A percentile compares a stretch with the other conserved stretches of the same genome.
Conservation (phyloP, 768 basidiomycete genomes). For the Leccinum sublutescens region DNA sequence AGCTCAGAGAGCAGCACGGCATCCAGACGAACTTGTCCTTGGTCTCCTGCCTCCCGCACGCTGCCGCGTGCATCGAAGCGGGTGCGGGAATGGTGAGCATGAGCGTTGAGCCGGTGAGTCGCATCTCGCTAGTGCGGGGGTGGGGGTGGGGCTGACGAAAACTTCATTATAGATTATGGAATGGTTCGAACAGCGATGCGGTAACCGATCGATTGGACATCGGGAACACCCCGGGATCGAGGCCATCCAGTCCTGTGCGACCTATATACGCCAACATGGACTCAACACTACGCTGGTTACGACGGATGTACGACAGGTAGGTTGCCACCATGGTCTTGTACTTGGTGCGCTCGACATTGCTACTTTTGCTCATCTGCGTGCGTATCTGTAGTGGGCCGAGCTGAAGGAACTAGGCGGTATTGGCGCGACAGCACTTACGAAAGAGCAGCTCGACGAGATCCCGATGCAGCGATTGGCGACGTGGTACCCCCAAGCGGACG, state of each 20-base stretch:
- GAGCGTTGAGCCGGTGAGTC: constrained; percentile 46
- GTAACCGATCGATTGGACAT: not conserved
- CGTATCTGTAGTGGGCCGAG: constrained; percentile 37
- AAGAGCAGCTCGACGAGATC: constrained; percentile 38
- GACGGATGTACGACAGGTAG: constrained; percentile 42
- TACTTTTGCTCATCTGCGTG: not conserved
- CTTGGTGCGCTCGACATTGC: not conserved
- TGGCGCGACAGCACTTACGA: constrained; percentile 43
- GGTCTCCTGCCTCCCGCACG: constrained; percentile 56
- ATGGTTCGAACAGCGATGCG: constrained; percentile 39
- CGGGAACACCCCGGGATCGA: constrained; percentile 44
- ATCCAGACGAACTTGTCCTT: constrained; percentile 51
- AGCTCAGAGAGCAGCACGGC: constrained; percentile 36
- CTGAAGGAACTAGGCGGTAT: constrained; percentile 41
- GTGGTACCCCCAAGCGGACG: constrained; percentile 28
- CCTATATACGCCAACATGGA: constrained; percentile 41
- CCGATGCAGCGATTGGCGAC: constrained; percentile 31
- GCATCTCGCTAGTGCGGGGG: not conserved
- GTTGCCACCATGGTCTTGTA: not conserved
- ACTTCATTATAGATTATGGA: constrained; percentile 36
- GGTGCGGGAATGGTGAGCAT: constrained; percentile 49
- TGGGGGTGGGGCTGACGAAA: constrained; percentile 1
- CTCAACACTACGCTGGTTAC: constrained; percentile 43
- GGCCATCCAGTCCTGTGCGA: constrained; percentile 43
- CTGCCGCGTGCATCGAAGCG: constrained; percentile 53